phyloP scores from a whole-genome alignment of 495 filamentous ascomycete species.

The Peziza echinospora region DNA sequence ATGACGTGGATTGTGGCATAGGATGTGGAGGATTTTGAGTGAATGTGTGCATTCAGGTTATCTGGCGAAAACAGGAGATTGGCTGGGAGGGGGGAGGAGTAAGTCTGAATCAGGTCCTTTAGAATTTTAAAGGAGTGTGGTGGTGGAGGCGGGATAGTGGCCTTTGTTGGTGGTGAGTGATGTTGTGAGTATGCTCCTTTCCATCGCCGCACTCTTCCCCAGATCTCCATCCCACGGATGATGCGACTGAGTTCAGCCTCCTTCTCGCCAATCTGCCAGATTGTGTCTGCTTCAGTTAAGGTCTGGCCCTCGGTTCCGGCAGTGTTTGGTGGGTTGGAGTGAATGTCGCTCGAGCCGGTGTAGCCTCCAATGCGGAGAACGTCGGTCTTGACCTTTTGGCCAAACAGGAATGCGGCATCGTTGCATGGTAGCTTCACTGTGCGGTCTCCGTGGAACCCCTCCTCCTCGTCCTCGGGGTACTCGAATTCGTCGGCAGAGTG shows the following conservation, averaged over 20 bases:
- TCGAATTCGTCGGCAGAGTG: not conserved
- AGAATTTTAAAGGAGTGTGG: not conserved
- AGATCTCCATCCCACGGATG: conserved; percentile 56
- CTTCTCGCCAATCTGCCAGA: conserved; percentile 34
- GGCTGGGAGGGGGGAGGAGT: conserved; percentile 35
- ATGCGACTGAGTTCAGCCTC: conserved; percentile 55
- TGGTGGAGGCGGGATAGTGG: not conserved
- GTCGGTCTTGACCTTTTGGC: conserved; percentile 39
- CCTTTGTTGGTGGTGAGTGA: conserved; percentile 7
- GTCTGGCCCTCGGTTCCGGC: not conserved
- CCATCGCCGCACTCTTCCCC: conserved; percentile 32
- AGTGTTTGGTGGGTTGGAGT: too few relatives aligned
- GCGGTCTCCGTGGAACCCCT: not conserved
- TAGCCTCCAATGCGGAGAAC: conserved; percentile 21
- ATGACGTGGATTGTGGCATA: conserved; percentile 64
- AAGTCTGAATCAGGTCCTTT: not conserved
- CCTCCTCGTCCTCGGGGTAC: not conserved
- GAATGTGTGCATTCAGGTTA: conserved; percentile 66
- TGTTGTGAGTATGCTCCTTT: conserved; percentile 20
- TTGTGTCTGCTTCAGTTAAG: not conserved
- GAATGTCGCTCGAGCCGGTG: not conserved
- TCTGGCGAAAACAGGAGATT: conserved; percentile 44
- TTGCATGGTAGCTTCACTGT: conserved; percentile 44
- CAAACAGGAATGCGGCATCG: conserved; percentile 44
- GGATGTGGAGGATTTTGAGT: conserved; percentile 46